Conservation (phyloP, 2,329 filamentous ascomycete genomes). For the Botrytis sinoallii region DNA sequence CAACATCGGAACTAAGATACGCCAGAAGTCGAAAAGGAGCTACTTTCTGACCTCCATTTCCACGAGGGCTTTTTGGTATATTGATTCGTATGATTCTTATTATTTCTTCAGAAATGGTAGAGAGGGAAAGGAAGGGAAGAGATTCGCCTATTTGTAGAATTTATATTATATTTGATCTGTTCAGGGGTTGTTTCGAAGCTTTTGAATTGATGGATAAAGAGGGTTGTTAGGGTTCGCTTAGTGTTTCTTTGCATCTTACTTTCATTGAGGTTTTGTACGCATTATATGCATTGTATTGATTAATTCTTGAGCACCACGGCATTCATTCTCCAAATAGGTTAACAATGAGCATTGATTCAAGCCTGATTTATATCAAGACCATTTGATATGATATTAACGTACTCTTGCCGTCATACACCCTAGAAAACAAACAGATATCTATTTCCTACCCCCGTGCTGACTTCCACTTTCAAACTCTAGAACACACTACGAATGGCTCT, state of each 20-base stretch:
- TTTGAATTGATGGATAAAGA: not conserved
- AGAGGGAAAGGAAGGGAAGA: not conserved
- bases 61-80: not conserved
- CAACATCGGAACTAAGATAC: not conserved
- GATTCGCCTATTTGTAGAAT: not conserved
- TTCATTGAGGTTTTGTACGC: not conserved
- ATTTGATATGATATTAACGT: no score
- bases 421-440: not conserved
- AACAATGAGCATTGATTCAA: accelerated
- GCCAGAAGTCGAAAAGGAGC: no score
- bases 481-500: accelerated
- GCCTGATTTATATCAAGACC: no score
- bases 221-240: not conserved
- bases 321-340: no score
- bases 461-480: not conserved
- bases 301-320: not conserved
- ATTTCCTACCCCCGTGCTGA: not conserved
- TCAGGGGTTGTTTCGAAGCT: not conserved
- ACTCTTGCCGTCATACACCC: accelerated
- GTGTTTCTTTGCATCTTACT: not conserved
- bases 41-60: not conserved
- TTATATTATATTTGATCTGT: not conserved
- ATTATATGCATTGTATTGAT: not conserved
- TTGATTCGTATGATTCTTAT: accelerated
- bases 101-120: accelerated